A percentile compares a stretch with the other conserved stretches of the same genome.
Evolutionary conservation across 768 basidiomycete genomes (phyloP).

Genomic region (Pleurotus ostreatus): DNA sequence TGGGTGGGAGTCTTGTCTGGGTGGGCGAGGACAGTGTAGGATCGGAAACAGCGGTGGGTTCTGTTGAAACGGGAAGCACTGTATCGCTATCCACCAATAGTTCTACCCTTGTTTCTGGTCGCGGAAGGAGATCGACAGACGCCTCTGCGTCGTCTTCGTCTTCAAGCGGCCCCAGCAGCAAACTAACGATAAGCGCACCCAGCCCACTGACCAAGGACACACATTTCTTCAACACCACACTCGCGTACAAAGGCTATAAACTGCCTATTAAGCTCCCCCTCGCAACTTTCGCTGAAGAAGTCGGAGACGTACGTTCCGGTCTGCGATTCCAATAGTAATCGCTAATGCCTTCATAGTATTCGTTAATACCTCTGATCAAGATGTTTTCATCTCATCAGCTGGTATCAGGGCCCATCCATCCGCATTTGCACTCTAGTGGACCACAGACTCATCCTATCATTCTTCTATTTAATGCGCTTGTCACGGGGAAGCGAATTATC

Average conservation of each 20-base stretch:
- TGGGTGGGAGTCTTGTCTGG: conserved; percentile 83
- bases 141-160: conserved; percentile 66
- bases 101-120: conserved; percentile 37
- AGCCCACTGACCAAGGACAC: conserved; percentile 74
- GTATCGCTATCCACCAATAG: conserved; percentile 33
- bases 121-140: conserved; percentile 65
- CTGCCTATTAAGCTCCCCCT: conserved; percentile 91
- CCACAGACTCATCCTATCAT: conserved; percentile 90
- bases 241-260: conserved; percentile 78
- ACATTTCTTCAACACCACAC: conserved; percentile 86
- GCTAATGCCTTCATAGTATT: conserved; percentile 56
- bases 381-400: conserved; percentile 62
- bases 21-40: conserved; percentile 67
- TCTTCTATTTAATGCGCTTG: conserved; percentile 90
- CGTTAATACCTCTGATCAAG: conserved; percentile 84
- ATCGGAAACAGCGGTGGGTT: conserved; percentile 39
- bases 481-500: conserved; percentile 94
- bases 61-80: conserved; percentile 36
- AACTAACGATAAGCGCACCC: conserved; percentile 42
- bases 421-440: conserved; percentile 92
- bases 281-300: conserved; percentile 88
- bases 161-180: conserved; percentile 29
- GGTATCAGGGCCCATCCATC: conserved; percentile 74
- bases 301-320: conserved; percentile 75
- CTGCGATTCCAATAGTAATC: neutral